Percentiles rank a stretch among this genome's conserved stretches.
Evolutionary conservation across 2,329 filamentous ascomycete genomes (phyloP).

Genomic region (Massarina eburnea): DNA sequence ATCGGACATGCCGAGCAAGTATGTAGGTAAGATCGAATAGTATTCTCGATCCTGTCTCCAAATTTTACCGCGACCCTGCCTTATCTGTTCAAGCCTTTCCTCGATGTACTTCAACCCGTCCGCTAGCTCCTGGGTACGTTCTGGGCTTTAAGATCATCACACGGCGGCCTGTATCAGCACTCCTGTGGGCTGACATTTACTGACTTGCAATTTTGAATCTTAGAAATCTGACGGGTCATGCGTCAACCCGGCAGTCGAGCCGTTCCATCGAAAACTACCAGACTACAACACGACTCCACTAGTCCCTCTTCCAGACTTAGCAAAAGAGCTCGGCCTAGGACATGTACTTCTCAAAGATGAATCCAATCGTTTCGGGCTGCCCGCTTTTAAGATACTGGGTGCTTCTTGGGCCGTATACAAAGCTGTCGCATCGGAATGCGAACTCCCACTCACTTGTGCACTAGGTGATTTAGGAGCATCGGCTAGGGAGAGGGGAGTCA

Average conservation of each 20-base stretch:
- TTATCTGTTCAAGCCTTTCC: background rate
- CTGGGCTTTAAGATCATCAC: too few relatives aligned
- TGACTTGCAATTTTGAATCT: too few relatives aligned
- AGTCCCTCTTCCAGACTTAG: conserved; percentile 55
- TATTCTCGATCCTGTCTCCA: background rate
- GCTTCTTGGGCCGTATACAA: conserved; percentile 72
- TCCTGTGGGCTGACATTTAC: too few relatives aligned
- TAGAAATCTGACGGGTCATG: conserved; percentile 14
- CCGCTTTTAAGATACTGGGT: conserved; percentile 79
- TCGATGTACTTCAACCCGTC: conserved; percentile 32
- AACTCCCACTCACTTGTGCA: conserved; percentile 46
- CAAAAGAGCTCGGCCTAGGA: conserved; percentile 54
- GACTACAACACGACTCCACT: conserved; percentile 60
- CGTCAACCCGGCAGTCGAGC: conserved; percentile 21
- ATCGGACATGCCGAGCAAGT: background rate
- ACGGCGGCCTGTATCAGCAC: too few relatives aligned
- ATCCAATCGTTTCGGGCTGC: conserved; percentile 66
- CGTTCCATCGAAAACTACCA: conserved; percentile 62
- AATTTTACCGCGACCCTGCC: background rate
- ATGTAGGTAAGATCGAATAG: too few relatives aligned
- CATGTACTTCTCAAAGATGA: conserved; percentile 72
- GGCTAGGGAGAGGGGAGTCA: conserved; percentile 14
- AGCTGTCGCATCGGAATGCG: conserved; percentile 53
- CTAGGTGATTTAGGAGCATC: conserved; percentile 48
- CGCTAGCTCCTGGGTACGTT: conserved; percentile 26